A percentile compares a stretch with the other conserved stretches of the same genome.
Conservation (phyloP, 768 basidiomycete genomes). For the Amanita rubescens region DNA sequence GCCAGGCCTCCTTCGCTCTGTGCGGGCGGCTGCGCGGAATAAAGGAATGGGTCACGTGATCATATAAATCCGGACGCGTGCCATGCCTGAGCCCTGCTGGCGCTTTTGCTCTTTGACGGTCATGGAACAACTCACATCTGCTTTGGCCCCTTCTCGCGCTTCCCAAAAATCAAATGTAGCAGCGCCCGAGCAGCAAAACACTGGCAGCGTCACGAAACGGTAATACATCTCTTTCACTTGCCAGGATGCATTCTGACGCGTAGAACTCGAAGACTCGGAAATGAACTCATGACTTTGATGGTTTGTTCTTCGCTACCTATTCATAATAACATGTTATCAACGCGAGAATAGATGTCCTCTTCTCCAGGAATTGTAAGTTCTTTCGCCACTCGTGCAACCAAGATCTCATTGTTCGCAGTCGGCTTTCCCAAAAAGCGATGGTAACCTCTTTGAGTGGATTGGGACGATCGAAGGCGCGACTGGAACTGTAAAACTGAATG, state of each 20-base stretch:
- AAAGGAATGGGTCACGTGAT: slow-evolving; percentile 6
- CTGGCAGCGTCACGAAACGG: slow-evolving; percentile 84
- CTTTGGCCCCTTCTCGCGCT: slow-evolving; percentile 52
- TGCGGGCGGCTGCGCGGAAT: background rate
- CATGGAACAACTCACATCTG: slow-evolving; percentile 71
- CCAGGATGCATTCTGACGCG: slow-evolving; percentile 6
- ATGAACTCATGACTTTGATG: slow-evolving; percentile 86
- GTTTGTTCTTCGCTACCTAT: slow-evolving; percentile 30
- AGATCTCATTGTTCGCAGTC: slow-evolving; percentile 40
- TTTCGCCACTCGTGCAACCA: background rate
- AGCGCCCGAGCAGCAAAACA: slow-evolving; percentile 45
- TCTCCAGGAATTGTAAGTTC: slow-evolving; percentile 80
- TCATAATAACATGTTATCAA: background rate
- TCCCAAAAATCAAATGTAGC: slow-evolving; percentile 50
- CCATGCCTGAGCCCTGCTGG: background rate
- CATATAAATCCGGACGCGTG: background rate
- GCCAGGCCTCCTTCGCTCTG: too few relatives aligned
- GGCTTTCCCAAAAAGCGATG: slow-evolving; percentile 83
- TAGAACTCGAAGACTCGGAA: slow-evolving; percentile 49
- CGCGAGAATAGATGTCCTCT: slow-evolving; percentile 63
- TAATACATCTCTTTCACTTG: slow-evolving; percentile 18
- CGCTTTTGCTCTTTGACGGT: slow-evolving; percentile 13
- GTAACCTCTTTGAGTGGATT: slow-evolving; percentile 85
- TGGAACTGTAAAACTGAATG: slow-evolving; percentile 50
- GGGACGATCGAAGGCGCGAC: slow-evolving; percentile 81